These are phyloP conservation scores for Rubia balearica DNA, from an alignment of 305 asterid species.

Conservation along the genomic window DNA sequence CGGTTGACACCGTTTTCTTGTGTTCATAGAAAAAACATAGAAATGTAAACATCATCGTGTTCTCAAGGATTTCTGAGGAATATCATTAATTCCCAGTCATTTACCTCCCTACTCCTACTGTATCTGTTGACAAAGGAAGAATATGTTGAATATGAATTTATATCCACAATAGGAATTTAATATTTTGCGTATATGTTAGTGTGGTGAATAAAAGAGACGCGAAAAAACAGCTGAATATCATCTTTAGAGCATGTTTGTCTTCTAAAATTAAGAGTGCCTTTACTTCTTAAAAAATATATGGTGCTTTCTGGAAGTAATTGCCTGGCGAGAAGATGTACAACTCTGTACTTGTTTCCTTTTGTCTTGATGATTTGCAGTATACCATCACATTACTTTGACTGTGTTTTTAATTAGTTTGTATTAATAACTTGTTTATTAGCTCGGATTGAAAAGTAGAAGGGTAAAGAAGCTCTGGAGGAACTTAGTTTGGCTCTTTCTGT, in stretches of 20 bases:
- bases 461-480: not conserved
- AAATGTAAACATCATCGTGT: not conserved
- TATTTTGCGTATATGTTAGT: not conserved
- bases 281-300: not conserved
- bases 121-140: not conserved
- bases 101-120: not conserved
- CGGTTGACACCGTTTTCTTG: not conserved
- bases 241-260: not conserved
- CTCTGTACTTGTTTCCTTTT: not conserved
- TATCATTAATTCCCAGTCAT: not conserved
- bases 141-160: not conserved
- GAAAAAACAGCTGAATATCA: not conserved
- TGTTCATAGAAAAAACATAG: not conserved
- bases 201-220: not conserved
- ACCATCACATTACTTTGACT: not conserved
- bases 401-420: not conserved
- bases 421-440: not conserved
- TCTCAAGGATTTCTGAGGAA: not conserved
- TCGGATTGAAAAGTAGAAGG: not conserved
- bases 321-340: not conserved
- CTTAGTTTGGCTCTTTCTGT: not conserved
- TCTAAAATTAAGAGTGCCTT: not conserved
- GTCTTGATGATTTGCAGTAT: not conserved
- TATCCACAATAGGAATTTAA: not conserved
- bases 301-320: not conserved